A percentile compares a stretch with the other conserved stretches of the same genome.
phyloP scores from a whole-genome alignment of 2,329 filamentous ascomycete genomes.

The Fusarium concolor region DNA sequence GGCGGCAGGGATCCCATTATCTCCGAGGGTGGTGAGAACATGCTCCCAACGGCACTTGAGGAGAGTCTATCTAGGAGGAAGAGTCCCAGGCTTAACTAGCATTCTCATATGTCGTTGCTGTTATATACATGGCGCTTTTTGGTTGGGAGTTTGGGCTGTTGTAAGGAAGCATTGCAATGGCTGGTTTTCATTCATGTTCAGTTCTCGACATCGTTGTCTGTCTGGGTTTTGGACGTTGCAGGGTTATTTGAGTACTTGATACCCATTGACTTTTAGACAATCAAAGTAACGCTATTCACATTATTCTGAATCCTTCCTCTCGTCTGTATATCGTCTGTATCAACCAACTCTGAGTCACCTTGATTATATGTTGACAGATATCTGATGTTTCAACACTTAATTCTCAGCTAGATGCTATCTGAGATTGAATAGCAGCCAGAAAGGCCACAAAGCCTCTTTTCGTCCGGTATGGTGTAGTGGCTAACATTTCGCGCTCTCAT shows the following conservation, averaged over 20 bases:
- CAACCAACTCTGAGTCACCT: not conserved
- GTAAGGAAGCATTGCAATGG: constrained; percentile 12
- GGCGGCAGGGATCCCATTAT: constrained; percentile 40
- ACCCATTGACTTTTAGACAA: constrained; percentile 47
- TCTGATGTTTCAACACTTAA: no score
- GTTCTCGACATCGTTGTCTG: constrained; percentile 22
- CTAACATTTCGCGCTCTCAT: constrained; percentile 51
- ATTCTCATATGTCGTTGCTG: not conserved
- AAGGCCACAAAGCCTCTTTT: not conserved
- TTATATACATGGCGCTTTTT: constrained; percentile 2
- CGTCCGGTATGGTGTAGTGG: constrained; percentile 51
- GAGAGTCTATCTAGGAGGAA: constrained; percentile 64
- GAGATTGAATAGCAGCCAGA: accelerated
- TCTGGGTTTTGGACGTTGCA: constrained; percentile 31
- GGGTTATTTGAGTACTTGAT: constrained; percentile 52
- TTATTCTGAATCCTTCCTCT: constrained; percentile 5
- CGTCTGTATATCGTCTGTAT: no score
- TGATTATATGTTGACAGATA: no score
- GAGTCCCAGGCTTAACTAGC: constrained; percentile 62
- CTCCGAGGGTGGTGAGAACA: constrained; percentile 64
- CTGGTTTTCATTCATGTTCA: constrained; percentile 16
- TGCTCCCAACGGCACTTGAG: constrained; percentile 59
- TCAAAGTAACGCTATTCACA: constrained; percentile 32
- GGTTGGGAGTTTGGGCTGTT: constrained; percentile 34
- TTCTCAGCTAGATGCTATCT: no score